These are phyloP conservation scores for Entomortierella chlamydospora DNA, from an alignment of 192 early-diverging fungal species.

Conservation along the genomic window DNA sequence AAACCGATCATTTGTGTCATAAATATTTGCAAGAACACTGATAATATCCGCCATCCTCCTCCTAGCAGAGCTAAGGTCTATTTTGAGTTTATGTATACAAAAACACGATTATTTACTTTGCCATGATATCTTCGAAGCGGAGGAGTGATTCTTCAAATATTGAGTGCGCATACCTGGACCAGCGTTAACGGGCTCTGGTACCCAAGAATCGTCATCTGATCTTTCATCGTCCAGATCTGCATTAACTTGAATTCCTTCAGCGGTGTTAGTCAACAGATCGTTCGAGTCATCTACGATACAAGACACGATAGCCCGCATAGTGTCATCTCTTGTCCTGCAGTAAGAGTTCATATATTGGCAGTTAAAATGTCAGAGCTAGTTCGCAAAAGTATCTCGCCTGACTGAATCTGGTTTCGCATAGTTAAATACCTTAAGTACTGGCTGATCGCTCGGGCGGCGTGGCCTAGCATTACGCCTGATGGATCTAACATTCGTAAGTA, in stretches of 20 bases:
- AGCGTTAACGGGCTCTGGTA: constrained; percentile 72
- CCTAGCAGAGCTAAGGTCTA: constrained; percentile 43
- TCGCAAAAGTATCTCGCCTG: background rate
- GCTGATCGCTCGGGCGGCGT: constrained; percentile 69
- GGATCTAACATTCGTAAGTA: constrained; percentile 77
- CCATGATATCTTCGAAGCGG: too few species aligned
- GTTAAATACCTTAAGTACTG: constrained; percentile 68
- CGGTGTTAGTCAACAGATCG: constrained; percentile 61
- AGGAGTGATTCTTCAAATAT: background rate
- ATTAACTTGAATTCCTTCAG: constrained; percentile 40
- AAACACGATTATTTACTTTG: too few species aligned
- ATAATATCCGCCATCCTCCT: constrained; percentile 70
- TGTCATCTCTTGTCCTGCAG: constrained; percentile 67
- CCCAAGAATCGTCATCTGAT: constrained; percentile 67
- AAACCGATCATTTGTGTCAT: constrained; percentile 76
- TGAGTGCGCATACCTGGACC: constrained; percentile 44
- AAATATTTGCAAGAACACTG: constrained; percentile 74
- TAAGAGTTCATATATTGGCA: background rate
- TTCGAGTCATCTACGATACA: constrained; percentile 73
- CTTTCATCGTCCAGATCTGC: constrained; percentile 63
- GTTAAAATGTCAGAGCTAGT: too few species aligned
- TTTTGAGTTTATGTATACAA: background rate
- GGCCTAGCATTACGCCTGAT: constrained; percentile 71
- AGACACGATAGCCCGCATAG: constrained; percentile 74
- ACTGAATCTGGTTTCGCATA: too few species aligned